A percentile compares a stretch with the other conserved stretches of the same genome.
Evolutionary conservation across 768 basidiomycete genomes (phyloP).

Genomic region (Auriculariales sp.): DNA sequence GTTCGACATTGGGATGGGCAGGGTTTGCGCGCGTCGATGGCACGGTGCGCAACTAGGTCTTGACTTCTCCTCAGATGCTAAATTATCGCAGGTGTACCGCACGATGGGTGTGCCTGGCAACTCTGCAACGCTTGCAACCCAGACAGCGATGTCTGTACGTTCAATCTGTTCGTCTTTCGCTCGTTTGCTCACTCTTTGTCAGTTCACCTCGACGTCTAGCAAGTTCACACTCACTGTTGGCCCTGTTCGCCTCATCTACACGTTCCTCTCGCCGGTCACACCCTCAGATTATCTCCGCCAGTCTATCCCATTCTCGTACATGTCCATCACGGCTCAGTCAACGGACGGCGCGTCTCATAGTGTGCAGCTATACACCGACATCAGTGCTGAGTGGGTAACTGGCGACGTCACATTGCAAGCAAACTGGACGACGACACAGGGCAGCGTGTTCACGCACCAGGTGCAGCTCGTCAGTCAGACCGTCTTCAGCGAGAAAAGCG

Average conservation of each 20-base stretch:
- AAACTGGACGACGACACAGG: conserved; percentile 41
- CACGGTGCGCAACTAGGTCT: neutral
- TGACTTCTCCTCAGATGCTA: too few species aligned
- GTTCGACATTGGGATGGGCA: conserved; percentile 16
- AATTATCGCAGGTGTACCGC: conserved; percentile 7
- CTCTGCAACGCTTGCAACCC: conserved; percentile 4
- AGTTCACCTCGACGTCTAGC: conserved; percentile 28
- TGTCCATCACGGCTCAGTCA: conserved; percentile 7
- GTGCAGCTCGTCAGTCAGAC: conserved; percentile 8
- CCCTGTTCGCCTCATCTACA: neutral
- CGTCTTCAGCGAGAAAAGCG: conserved; percentile 27
- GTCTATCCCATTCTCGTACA: conserved; percentile 12
- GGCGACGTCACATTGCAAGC: conserved; percentile 23
- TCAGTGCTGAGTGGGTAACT: conserved; percentile 14
- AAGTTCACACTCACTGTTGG: conserved; percentile 9
- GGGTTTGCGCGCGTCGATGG: conserved; percentile 8
- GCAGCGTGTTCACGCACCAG: conserved; percentile 23
- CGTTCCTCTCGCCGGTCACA: conserved; percentile 8
- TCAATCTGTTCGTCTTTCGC: neutral
- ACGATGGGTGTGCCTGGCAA: conserved; percentile 7
- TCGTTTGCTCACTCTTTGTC: conserved; percentile 1
- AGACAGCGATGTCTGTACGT: conserved; percentile 1
- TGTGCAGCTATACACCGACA: conserved; percentile 12
- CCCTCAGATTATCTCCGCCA: conserved; percentile 10
- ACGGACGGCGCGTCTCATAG: conserved; percentile 10